These are phyloP conservation scores for Diplodia seriata DNA, from an alignment of 2,329 filamentous ascomycete species.

Conservation along the genomic window DNA sequence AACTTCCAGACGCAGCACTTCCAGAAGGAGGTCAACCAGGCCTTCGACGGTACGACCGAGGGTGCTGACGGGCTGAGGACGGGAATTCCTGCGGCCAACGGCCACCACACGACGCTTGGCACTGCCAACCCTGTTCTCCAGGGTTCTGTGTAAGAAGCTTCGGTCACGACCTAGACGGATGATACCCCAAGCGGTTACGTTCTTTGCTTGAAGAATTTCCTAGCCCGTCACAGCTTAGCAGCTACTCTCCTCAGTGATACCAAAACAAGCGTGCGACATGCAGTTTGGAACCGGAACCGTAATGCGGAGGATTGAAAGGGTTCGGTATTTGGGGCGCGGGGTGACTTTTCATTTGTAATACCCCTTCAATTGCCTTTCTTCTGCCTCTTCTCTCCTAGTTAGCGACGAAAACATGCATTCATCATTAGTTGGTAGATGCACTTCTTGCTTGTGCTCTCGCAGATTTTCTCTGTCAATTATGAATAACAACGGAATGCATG, in stretches of 20 bases:
- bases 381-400: not conserved
- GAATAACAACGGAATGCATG: not conserved
- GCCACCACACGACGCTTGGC: conserved; percentile 50
- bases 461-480: not conserved
- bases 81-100: not conserved
- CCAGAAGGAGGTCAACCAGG: conserved; percentile 55
- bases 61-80: conserved; percentile 17
- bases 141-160: conserved; percentile 43
- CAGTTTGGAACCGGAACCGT: not conserved
- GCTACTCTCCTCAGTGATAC: conserved; percentile 20
- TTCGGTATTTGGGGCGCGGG: not conserved
- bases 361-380: not conserved
- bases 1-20: conserved; percentile 45
- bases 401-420: not conserved
- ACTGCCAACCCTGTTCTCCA: conserved; percentile 54
- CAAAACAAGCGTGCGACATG: not conserved
- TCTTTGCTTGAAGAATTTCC: not conserved
- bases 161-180: not conserved
- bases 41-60: conserved; percentile 42
- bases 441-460: not conserved
- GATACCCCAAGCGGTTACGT: conserved; percentile 1
- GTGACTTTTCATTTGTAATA: conserved; percentile 16
- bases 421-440: not conserved
- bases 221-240: not conserved
- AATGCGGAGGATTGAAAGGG: conserved; percentile 11